Percentiles rank a stretch among this genome's conserved stretches.
These are phyloP conservation scores for Quercus tomentella DNA, from an alignment of 331 rosid species.

Conservation along the genomic window DNA sequence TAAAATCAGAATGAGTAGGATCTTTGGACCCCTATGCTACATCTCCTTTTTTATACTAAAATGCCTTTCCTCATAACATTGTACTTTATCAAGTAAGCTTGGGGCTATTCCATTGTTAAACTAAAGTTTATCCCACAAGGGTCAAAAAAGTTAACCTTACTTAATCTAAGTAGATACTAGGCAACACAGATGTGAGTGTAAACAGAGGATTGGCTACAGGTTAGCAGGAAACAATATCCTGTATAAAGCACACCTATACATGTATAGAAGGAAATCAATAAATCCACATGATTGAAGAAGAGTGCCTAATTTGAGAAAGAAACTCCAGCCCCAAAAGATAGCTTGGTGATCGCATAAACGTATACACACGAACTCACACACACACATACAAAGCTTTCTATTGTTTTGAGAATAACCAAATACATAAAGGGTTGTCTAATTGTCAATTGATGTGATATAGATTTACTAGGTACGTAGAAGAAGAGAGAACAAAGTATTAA, in stretches of 20 bases:
- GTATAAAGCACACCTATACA: background rate
- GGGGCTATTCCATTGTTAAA: background rate
- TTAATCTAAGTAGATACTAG: background rate
- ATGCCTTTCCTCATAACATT: background rate
- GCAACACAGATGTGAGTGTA: background rate
- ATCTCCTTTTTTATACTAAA: background rate
- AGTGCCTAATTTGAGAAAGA: background rate
- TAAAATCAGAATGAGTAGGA: background rate
- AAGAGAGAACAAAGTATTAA: background rate
- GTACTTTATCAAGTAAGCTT: background rate
- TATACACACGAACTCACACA: background rate
- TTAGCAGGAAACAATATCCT: background rate
- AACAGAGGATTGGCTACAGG: background rate
- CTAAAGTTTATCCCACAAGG: background rate
- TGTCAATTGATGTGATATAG: background rate
- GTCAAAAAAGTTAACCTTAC: background rate
- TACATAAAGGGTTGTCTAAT: background rate
- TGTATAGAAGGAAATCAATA: background rate
- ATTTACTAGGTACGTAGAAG: background rate
- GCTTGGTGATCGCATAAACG: background rate
- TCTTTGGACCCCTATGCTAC: background rate
- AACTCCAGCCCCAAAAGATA: background rate
- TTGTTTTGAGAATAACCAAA: background rate
- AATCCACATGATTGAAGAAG: background rate
- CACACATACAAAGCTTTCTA: background rate